phyloP scores from a whole-genome alignment of 176 grass and related monocot genomes.

The Tillandsia fasciculata region DNA sequence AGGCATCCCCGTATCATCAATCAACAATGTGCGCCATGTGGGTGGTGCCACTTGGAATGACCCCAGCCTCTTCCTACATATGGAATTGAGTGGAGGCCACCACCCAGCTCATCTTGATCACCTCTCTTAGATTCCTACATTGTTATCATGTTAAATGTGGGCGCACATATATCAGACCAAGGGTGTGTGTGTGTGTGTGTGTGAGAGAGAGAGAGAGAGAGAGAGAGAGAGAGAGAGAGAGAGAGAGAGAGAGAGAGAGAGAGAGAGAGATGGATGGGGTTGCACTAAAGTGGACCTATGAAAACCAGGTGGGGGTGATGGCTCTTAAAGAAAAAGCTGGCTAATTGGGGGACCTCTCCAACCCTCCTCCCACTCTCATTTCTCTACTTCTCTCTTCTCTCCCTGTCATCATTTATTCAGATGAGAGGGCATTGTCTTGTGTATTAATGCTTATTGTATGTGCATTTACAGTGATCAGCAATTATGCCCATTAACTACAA shows the following conservation, averaged over 20 bases:
- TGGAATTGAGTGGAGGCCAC: neutral
- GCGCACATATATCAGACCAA: neutral
- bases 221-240: neutral
- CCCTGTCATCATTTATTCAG: slow-evolving; percentile 12
- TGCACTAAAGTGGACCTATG: neutral
- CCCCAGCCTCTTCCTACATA: neutral
- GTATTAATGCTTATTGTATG: neutral
- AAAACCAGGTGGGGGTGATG: slow-evolving; percentile 10
- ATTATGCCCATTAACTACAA: slow-evolving; percentile 1
- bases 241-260: no score
- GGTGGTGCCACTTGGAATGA: slow-evolving; percentile 12
- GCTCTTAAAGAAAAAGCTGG: neutral
- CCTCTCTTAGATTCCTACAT: neutral
- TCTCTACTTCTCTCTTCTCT: neutral
- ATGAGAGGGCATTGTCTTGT: slow-evolving; percentile 7
- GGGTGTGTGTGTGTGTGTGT: neutral
- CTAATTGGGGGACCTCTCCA: slow-evolving; percentile 11
- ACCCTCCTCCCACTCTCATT: neutral
- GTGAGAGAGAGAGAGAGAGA: neutral
- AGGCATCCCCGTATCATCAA: neutral
- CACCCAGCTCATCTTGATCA: neutral
- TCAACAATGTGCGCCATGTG: neutral
- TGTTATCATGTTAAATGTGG: neutral
- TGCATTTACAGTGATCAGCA: neutral
- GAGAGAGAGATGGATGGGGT: neutral